Evolutionary conservation across 2,329 filamentous ascomycete genomes (phyloP).

Genomic region (Colletotrichum truncatum): DNA sequence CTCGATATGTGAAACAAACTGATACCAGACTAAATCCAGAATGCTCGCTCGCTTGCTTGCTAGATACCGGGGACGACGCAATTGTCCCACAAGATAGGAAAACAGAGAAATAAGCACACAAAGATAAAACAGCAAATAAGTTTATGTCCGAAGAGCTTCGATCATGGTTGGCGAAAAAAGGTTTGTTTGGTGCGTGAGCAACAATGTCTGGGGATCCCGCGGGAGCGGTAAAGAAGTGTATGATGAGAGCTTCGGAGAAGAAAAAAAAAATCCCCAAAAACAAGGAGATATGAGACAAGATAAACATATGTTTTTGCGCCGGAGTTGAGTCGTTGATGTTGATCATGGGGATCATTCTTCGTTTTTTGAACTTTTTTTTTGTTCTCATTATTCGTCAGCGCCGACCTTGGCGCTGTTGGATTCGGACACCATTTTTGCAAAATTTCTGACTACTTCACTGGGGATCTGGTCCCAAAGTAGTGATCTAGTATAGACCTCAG

Average conservation of each 20-base stretch:
- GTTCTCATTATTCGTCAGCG: conserved; percentile 45
- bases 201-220: conserved; percentile 49
- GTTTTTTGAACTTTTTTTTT: conserved; percentile 36
- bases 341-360: conserved; percentile 17
- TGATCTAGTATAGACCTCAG: conserved; percentile 92
- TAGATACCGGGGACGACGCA: conserved; percentile 44
- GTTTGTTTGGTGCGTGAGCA: conserved; percentile 58
- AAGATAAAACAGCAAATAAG: conserved; percentile 3
- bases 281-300: conserved; percentile 26
- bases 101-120: conserved; percentile 39
- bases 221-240: conserved; percentile 42
- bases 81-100: conserved; percentile 39
- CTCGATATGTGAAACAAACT: conserved; percentile 27
- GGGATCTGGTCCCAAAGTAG: conserved; percentile 96
- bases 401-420: conserved; percentile 61
- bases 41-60: conserved; percentile 40
- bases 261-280: conserved; percentile 25
- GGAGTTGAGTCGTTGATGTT: conserved; percentile 26
- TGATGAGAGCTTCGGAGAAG: conserved; percentile 31
- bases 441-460: conserved; percentile 88
- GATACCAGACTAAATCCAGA: conserved; percentile 25
- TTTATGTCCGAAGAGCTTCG: conserved; percentile 32
- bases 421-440: conserved; percentile 89
- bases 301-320: conserved; percentile 17
- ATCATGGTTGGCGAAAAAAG: conserved; percentile 35